Percentiles rank a stretch among this genome's conserved stretches.
Conservation (phyloP, 257 asterid species). For the Sherardia arvensis region DNA sequence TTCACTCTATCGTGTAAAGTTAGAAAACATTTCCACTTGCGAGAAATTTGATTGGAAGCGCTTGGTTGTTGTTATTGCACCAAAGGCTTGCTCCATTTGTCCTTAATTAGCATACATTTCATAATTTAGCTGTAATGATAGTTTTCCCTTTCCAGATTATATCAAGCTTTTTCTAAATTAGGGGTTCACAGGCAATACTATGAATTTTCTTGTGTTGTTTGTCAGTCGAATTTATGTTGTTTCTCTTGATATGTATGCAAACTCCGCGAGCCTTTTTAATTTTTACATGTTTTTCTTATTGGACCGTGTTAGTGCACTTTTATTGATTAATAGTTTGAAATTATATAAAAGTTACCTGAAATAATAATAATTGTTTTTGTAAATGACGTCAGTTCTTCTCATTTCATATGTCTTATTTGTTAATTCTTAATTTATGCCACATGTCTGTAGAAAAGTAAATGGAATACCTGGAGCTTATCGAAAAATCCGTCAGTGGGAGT, state of each 20-base stretch:
- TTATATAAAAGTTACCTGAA: background rate
- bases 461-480: no score
- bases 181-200: background rate
- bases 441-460: background rate
- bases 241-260: background rate
- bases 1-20: background rate
- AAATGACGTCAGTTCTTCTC: background rate
- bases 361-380: background rate
- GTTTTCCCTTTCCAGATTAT: background rate
- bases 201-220: background rate
- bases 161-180: background rate
- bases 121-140: background rate
- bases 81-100: background rate
- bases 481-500: background rate
- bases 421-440: background rate
- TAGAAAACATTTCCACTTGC: background rate
- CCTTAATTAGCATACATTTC: background rate
- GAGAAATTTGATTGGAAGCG: background rate
- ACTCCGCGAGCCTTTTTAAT: background rate
- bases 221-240: background rate
- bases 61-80: background rate
- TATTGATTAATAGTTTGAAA: background rate
- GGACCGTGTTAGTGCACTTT: background rate
- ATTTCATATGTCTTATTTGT: background rate
- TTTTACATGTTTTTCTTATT: conserved; percentile 1